Evolutionary conservation across 2,329 filamentous ascomycete species (phyloP).

Genomic region (Penicillium sp.): DNA sequence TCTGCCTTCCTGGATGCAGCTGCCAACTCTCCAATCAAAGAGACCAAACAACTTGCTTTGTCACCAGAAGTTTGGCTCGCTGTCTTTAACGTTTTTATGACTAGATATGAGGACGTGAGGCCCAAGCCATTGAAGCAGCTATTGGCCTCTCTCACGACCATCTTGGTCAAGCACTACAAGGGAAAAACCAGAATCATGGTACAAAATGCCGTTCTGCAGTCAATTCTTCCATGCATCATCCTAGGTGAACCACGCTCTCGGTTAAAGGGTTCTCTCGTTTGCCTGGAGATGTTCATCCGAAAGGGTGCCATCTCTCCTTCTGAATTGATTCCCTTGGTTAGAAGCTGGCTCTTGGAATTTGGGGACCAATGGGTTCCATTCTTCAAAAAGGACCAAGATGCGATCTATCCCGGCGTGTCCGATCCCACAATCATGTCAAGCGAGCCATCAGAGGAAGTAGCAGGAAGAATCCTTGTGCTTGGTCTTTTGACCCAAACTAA

Average conservation of each 20-base stretch:
- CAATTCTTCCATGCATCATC: constrained; percentile 38
- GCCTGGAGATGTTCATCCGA: constrained; percentile 39
- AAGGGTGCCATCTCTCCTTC: constrained; percentile 35
- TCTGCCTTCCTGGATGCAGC: constrained; percentile 45
- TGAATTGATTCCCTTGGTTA: constrained; percentile 31
- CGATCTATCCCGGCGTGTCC: constrained; percentile 27
- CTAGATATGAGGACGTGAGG: constrained; percentile 44
- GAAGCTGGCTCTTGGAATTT: constrained; percentile 36
- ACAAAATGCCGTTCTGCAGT: constrained; percentile 24
- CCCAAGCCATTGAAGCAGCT: constrained; percentile 49
- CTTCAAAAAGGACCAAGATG: constrained; percentile 34
- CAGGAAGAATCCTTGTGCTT: constrained; percentile 33
- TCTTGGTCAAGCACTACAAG: constrained; percentile 31
- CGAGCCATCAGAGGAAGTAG: constrained; percentile 18
- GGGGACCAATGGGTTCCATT: constrained; percentile 32
- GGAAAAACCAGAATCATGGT: constrained; percentile 23
- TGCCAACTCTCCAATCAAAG: constrained; percentile 29
- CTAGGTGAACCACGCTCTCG: constrained; percentile 41
- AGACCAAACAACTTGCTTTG: constrained; percentile 34
- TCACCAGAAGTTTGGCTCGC: constrained; percentile 40
- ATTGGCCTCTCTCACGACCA: constrained; percentile 39
- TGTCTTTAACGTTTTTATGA: constrained; percentile 42
- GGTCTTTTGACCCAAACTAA: constrained; percentile 34
- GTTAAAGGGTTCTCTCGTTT: constrained; percentile 38
- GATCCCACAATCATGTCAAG: constrained; percentile 12